phyloP scores from a whole-genome alignment of 345 rosid genomes.

The Eucalyptus regnans region DNA sequence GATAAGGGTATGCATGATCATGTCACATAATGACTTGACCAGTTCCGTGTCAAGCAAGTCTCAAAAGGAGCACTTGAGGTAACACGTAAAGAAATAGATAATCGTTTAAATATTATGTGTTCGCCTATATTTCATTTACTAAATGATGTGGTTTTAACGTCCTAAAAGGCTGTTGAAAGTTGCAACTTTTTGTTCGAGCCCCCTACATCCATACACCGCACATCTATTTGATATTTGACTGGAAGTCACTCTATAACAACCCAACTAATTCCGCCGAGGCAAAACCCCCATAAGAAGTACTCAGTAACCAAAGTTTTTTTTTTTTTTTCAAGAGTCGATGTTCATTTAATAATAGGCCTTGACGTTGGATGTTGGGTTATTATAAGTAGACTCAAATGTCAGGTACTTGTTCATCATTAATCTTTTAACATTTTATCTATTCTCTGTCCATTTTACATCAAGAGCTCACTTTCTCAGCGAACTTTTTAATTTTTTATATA shows the following conservation, averaged over 20 bases:
- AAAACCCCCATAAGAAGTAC: not conserved
- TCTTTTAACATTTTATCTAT: not conserved
- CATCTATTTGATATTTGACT: not conserved
- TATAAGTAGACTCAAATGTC: not conserved
- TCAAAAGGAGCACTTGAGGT: not conserved
- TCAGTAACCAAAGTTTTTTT: too few species aligned
- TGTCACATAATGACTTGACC: fast-evolving
- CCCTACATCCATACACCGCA: not conserved
- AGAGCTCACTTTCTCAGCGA: not conserved
- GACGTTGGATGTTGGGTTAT: not conserved
- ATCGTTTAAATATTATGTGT: not conserved
- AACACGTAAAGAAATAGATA: not conserved
- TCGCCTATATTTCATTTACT: not conserved
- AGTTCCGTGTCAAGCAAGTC: not conserved
- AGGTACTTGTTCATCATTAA: not conserved
- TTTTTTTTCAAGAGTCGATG: not conserved
- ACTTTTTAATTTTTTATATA: too few species aligned
- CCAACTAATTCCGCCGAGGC: not conserved
- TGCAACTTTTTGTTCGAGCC: not conserved
- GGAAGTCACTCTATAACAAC: not conserved
- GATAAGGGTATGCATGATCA: not conserved
- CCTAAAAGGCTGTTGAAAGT: not conserved
- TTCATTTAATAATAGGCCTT: not conserved
- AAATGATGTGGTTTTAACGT: not conserved
- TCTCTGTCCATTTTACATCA: not conserved